These are phyloP conservation scores for Pestalotiopsis sp. DNA, from an alignment of 2,329 filamentous ascomycete species.

Conservation along the genomic window DNA sequence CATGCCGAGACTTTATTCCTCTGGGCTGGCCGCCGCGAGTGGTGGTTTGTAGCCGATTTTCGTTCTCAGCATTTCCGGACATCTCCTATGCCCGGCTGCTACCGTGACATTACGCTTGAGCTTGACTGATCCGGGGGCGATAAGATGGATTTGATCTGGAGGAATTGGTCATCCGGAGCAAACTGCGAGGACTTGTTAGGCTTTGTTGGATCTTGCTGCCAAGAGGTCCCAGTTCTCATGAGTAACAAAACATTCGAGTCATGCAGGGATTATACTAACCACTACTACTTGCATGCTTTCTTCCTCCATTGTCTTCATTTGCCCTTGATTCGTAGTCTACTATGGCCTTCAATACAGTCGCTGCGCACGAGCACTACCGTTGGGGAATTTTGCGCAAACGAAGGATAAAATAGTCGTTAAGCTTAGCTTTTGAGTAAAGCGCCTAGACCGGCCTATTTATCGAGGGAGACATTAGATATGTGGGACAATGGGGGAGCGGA, in stretches of 20 bases:
- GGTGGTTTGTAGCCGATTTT: background rate
- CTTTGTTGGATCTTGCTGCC: background rate
- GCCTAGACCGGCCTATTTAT: background rate
- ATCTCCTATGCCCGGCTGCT: constrained; percentile 5
- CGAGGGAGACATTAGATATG: background rate
- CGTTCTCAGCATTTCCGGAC: background rate
- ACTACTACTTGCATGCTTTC: background rate
- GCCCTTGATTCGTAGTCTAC: too few species aligned
- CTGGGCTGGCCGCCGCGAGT: background rate
- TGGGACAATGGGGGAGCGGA: background rate
- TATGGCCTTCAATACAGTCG: too few species aligned
- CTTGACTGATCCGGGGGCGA: background rate
- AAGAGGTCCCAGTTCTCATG: background rate
- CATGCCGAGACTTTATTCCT: background rate
- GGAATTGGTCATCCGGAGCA: background rate
- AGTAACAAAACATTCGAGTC: background rate
- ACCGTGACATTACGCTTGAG: background rate
- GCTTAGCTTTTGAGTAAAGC: background rate
- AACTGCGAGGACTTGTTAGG: background rate
- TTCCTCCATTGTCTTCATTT: too few species aligned
- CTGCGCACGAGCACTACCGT: too few species aligned
- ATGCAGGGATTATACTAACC: background rate
- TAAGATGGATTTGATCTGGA: background rate
- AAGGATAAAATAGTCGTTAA: background rate
- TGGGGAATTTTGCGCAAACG: background rate